Percentiles rank a stretch among this genome's conserved stretches.
These are phyloP conservation scores for Alternaria brassicae DNA, from an alignment of 2,329 filamentous ascomycete genomes.

Conservation along the genomic window DNA sequence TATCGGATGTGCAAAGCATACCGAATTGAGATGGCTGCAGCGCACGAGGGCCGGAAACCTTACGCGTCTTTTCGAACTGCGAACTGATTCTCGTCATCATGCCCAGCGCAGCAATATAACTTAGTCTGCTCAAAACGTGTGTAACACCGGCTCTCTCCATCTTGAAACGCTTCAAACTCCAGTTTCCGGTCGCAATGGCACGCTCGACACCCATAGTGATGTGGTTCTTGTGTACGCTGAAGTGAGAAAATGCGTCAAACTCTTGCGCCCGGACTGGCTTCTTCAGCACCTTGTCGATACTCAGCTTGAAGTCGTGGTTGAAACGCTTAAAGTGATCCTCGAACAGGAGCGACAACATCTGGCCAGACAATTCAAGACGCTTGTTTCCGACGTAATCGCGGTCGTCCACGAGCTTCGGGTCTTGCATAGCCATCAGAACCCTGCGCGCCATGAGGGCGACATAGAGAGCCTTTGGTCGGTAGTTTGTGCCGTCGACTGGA, in stretches of 20 bases:
- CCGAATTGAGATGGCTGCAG: conserved; percentile 97
- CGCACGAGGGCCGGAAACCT: conserved; percentile 93
- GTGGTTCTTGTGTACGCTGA: conserved; percentile 82
- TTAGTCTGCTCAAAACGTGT: conserved; percentile 91
- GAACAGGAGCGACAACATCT: conserved; percentile 90
- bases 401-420: conserved; percentile 90
- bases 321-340: conserved; percentile 99
- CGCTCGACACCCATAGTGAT: conserved; percentile 95
- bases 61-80: conserved; percentile 98
- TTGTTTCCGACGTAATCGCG: conserved; percentile 99
- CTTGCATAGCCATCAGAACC: conserved; percentile 91
- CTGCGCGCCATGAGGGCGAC: conserved; percentile 97
- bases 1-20: conserved; percentile 97
- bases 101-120: conserved; percentile 93
- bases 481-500: conserved; percentile 87
- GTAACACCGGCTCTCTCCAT: conserved; percentile 98
- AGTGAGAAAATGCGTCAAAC: conserved; percentile 85
- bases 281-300: conserved; percentile 93
- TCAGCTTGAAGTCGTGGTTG: conserved; percentile 84
- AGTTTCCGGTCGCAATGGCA: conserved; percentile 96
- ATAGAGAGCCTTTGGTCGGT: conserved; percentile 95
- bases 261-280: conserved; percentile 89
- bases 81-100: conserved; percentile 99
- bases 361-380: conserved; percentile 89
- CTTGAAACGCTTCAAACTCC: conserved; percentile 96